Evolutionary conservation across 2,329 filamentous ascomycete species (phyloP).

Genomic region (Penicillium brasilianum): DNA sequence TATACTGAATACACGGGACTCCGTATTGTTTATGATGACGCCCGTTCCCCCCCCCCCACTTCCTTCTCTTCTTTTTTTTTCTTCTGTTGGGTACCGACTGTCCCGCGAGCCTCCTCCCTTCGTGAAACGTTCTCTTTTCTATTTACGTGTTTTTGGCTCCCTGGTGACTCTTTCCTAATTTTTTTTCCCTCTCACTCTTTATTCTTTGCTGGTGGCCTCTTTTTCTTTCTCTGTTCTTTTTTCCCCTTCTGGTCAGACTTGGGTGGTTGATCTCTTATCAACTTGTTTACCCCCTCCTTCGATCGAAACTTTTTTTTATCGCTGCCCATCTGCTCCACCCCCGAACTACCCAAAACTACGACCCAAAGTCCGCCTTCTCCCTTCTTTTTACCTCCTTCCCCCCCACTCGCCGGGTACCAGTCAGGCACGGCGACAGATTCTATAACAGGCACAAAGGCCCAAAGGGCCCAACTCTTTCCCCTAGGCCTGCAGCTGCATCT

Average conservation of each 20-base stretch:
- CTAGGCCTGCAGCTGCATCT: constrained; percentile 31
- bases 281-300: background rate
- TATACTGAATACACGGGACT: no score
- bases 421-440: constrained; percentile 25
- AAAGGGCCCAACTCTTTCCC: constrained; percentile 7
- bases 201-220: background rate
- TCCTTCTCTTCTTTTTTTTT: constrained; percentile 18
- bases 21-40: constrained; percentile 17
- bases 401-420: constrained; percentile 28
- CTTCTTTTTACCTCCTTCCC: background rate
- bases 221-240: constrained; percentile 3
- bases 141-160: background rate
- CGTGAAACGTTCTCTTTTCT: constrained; percentile 24
- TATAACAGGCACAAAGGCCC: constrained; percentile 25
- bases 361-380: background rate
- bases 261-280: constrained; percentile 2
- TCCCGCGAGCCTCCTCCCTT: constrained; percentile 23
- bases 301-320: constrained; percentile 1
- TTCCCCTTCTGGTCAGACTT: background rate
- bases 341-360: constrained; percentile 1
- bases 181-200: no score
- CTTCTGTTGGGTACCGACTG: constrained; percentile 28
- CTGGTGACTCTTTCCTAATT: constrained; percentile 7
- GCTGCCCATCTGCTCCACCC: constrained; percentile 20
- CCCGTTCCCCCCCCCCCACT: constrained; percentile 12